Percentiles rank a stretch among this genome's conserved stretches.
phyloP scores from a whole-genome alignment of 148 eudicot genomes.

The Limonium bicolor region DNA sequence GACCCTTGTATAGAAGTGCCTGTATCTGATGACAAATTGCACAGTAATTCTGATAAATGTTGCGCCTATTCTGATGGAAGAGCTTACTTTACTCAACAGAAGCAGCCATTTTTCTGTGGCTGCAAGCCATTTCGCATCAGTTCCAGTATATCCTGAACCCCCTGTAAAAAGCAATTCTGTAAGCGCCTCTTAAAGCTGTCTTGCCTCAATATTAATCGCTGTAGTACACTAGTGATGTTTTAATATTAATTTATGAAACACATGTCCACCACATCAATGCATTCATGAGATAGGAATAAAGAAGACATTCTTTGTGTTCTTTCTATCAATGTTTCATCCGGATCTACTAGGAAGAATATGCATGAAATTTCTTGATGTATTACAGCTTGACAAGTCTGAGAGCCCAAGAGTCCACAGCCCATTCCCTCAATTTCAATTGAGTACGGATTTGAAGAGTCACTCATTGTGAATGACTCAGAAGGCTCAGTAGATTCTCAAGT shows the following conservation, averaged over 20 bases:
- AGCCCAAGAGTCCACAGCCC: conserved; percentile 10
- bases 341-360: too few relatives aligned
- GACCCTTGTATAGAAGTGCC: not conserved
- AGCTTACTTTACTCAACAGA: not conserved
- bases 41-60: not conserved
- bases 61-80: not conserved
- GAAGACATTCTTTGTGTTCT: too few relatives aligned
- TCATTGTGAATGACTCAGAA: conserved; percentile 11
- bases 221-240: too few relatives aligned
- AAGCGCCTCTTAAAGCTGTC: too few relatives aligned
- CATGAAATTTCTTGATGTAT: conserved; percentile 2
- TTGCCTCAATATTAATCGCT: too few relatives aligned
- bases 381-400: conserved; percentile 30
- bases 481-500: conserved; percentile 14
- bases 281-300: too few relatives aligned
- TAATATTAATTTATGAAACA: too few relatives aligned
- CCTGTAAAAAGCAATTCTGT: too few relatives aligned
- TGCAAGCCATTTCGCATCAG: not conserved
- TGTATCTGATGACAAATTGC: not conserved
- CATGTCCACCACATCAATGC: too few relatives aligned
- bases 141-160: conserved; percentile 2
- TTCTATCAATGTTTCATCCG: too few relatives aligned
- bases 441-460: conserved; percentile 16
- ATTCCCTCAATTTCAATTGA: conserved; percentile 12
- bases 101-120: not conserved